Conservation (phyloP, 2,329 filamentous ascomycete species). For the Metarhizium rileyi region DNA sequence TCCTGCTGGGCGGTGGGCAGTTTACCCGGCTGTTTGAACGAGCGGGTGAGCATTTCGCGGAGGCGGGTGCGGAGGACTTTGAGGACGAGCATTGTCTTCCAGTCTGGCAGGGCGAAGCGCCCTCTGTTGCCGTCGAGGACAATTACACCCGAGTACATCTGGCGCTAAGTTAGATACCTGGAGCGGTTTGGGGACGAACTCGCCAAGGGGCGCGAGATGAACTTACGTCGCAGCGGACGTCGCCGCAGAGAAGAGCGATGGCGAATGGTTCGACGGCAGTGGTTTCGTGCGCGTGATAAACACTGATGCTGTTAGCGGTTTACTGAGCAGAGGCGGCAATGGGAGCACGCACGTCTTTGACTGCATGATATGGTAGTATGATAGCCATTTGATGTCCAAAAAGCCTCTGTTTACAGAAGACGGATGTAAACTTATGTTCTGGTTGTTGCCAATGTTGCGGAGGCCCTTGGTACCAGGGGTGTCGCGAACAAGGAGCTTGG, state of each 20-base stretch:
- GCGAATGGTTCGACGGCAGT: conserved; percentile 73
- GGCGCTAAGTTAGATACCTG: neutral
- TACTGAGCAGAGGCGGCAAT: neutral
- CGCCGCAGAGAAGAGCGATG: conserved; percentile 75
- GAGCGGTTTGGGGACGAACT: neutral
- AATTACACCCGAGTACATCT: conserved; percentile 82
- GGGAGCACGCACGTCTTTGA: conserved; percentile 56
- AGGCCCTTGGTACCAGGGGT: conserved; percentile 61
- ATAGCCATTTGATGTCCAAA: conserved; percentile 66
- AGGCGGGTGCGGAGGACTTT: conserved; percentile 68
- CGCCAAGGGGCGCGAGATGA: neutral
- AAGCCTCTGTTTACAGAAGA: conserved; percentile 77
- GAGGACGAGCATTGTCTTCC: conserved; percentile 84
- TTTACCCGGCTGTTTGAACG: conserved; percentile 60
- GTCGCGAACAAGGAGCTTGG: conserved; percentile 78
- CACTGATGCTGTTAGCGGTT: conserved; percentile 32
- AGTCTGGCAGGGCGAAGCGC: conserved; percentile 73
- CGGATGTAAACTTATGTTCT: conserved; percentile 77
- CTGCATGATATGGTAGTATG: conserved; percentile 97
- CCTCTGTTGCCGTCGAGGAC: conserved; percentile 80
- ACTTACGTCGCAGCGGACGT: conserved; percentile 73
- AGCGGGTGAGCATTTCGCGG: conserved; percentile 62
- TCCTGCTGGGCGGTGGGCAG: conserved; percentile 56
- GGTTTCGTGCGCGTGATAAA: conserved; percentile 86
- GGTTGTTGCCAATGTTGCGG: conserved; percentile 88